phyloP scores from a whole-genome alignment of 2,329 filamentous ascomycete species.

The Verticillium dahliae region DNA sequence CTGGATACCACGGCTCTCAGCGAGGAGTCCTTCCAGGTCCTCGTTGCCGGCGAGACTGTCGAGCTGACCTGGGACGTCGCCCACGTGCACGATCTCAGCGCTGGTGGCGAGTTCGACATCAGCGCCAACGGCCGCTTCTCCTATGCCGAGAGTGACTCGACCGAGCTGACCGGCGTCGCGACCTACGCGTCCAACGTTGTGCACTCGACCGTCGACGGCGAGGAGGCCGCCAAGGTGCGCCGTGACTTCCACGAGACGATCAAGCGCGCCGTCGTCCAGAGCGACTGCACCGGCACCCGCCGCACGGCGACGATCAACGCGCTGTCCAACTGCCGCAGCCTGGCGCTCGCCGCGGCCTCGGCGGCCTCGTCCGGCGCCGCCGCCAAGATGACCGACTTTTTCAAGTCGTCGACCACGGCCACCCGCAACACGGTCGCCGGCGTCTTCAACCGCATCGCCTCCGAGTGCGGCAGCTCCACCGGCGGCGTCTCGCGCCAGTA shows the following conservation, averaged over 20 bases:
- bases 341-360: conserved; percentile 45
- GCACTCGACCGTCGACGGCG: conserved; percentile 49
- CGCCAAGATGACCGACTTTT: conserved; percentile 52
- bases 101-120: conserved; percentile 49
- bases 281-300: conserved; percentile 45
- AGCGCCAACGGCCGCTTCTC: conserved; percentile 50
- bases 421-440: conserved; percentile 42
- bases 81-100: conserved; percentile 44
- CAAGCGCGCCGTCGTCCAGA: conserved; percentile 46
- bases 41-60: conserved; percentile 42
- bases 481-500: conserved; percentile 45
- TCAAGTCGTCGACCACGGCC: conserved; percentile 46
- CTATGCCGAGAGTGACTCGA: conserved; percentile 43
- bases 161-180: conserved; percentile 46
- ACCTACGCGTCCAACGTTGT: conserved; percentile 54
- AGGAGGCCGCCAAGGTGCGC: conserved; percentile 41
- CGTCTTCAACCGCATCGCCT: conserved; percentile 43
- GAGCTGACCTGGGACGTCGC: conserved; percentile 48
- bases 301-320: conserved; percentile 39
- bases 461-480: conserved; percentile 46
- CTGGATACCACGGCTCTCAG: conserved; percentile 36
- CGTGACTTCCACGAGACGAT: conserved; percentile 30
- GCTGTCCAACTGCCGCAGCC: conserved; percentile 43
- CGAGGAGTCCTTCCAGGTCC: conserved; percentile 42
- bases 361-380: conserved; percentile 42